phyloP scores from a whole-genome alignment of 257 asterid species.

The Phtheirospermum japonicum region DNA sequence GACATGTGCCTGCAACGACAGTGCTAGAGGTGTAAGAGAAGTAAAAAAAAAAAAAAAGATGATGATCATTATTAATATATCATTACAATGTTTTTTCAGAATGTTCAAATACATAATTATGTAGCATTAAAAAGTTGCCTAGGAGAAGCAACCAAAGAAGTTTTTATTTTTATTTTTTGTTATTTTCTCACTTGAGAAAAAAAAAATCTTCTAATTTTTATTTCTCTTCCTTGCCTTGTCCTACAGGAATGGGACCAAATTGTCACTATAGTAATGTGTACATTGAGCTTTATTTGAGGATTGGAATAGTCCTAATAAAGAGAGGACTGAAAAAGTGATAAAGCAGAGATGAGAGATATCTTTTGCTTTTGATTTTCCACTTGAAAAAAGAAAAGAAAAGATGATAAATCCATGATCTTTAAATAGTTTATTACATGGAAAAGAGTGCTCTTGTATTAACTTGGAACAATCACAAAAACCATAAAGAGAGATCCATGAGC shows the following conservation, averaged over 20 bases:
- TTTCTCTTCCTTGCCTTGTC: constrained; percentile 47
- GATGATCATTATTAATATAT: constrained; percentile 72
- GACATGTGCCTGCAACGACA: constrained; percentile 71
- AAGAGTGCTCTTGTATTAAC: constrained; percentile 57
- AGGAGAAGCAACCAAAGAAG: not conserved
- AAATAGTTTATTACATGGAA: constrained; percentile 50
- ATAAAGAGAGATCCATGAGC: constrained; percentile 25
- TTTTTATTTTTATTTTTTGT: not conserved
- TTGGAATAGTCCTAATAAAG: constrained; percentile 53
- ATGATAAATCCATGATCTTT: constrained; percentile 27
- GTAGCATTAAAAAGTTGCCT: too few species aligned
- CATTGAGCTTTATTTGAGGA: constrained; percentile 68
- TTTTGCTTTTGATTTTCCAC: constrained; percentile 76
- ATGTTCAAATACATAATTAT: constrained; percentile 52
- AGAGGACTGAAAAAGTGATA: constrained; percentile 55
- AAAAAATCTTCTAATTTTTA: constrained; percentile 27
- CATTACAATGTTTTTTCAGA: constrained; percentile 57
- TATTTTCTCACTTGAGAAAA: not conserved
- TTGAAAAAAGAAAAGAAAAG: constrained; percentile 33
- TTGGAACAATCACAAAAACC: not conserved
- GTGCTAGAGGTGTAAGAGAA: constrained; percentile 43
- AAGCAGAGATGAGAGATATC: constrained; percentile 40
- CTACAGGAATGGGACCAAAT: constrained; percentile 47
- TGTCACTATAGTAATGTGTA: constrained; percentile 37
- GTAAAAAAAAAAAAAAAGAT: constrained; percentile 31